Base-by-base conservation (phyloP, 257 asterid genomes). In the Plantago major region DNA sequence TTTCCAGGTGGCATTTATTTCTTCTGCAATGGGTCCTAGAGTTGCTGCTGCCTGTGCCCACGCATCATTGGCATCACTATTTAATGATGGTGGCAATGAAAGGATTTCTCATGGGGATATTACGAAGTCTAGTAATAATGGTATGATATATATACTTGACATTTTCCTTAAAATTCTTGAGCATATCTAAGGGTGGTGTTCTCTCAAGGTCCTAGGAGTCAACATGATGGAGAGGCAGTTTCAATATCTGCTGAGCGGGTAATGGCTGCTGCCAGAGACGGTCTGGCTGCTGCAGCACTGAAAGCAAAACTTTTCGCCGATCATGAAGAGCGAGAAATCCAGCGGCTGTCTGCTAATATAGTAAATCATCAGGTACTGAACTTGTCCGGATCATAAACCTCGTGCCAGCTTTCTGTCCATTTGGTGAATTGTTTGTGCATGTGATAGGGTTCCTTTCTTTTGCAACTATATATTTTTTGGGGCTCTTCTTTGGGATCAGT, bases 21-120 rank as follows among this genome's bases (percentile, higher is more conserved):
- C 97, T 60, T 86, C 95, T 62, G 85, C 89, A 33, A 79, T 91
- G 71, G 98, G 98, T 55, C 98, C 98, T 15, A 88, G 98, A 71
- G 96, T 91, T 64, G 97, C 97, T 81, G 98, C 98, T 66, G 95
- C 95, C 49, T 91, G 98, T 81, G 95, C 98, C 54, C 98, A 91
- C 75, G 90, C 94, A 64, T 86, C 89, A 42, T 68, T 91, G 78
- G 83, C 83, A 58, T 84, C 84, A 30, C 73, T 91, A 65, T 82
- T 87, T 14, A 77, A 78, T 68, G 89, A 69, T 56, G 40, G 40
- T 4, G 40, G 7, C 40, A 73, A 66, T 69, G 91, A 79, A 69
- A 81, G 72, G 62, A 78, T 71, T 71, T 71, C 85, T 74, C 58
- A 11, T 52, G 86, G 77, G 51, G 89, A 75, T 50, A 67, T 57